Evolutionary conservation across 2,329 filamentous ascomycete species (phyloP), one percentile per base, ranked within the genome.

Genomic region (Diplodia scrobiculata): DNA sequence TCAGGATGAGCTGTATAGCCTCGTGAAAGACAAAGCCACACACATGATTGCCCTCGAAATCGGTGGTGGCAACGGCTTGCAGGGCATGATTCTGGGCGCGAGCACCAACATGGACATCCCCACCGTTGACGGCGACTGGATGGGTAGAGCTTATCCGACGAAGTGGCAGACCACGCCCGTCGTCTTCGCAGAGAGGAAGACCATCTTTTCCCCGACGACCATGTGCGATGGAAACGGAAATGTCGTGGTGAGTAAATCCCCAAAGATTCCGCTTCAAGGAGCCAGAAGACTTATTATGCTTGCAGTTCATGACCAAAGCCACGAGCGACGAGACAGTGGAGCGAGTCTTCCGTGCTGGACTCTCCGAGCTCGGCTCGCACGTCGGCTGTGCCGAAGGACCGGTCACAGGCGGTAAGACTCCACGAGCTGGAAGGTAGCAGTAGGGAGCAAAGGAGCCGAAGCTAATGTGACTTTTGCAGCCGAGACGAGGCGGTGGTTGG

Each of bases 81-180:
- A 78, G 68, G 76, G 76, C 10, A 72, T 78, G 54, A 75, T 79
- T 1, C 67, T 79, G 3, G 75, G 75, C n/a, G 74, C 76, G 21
- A 75, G 74, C 3, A 70, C 72, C 6, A 77, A 78, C 68, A 77
- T 78, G 75, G 73, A 79, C 51, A 70, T 80, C 10, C 79, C 80
- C 0, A 76, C 77, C 29, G 75, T 82, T 11, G 81, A 83, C 65
- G 80, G 77, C 21, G 81, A 83, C 68, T 77, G 80, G 73, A 83
- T 83, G 81, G 81, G 80, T 10, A 72, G 80, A 19, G 80, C 79
- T 6, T 82, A 80, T 68, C 80, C 80, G n/a, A 80, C 77, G 0
- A 78, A 77, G 53, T 79, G 78, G 75, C 78, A 80, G 65, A 79
- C 75, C 4, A 81, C 78, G 2, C 78, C 78, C 0, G 78, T 79